A percentile compares a stretch with the other conserved stretches of the same genome.
Evolutionary conservation across 2,329 filamentous ascomycete species (phyloP).

Genomic region (Sphaceloma murrayae): DNA sequence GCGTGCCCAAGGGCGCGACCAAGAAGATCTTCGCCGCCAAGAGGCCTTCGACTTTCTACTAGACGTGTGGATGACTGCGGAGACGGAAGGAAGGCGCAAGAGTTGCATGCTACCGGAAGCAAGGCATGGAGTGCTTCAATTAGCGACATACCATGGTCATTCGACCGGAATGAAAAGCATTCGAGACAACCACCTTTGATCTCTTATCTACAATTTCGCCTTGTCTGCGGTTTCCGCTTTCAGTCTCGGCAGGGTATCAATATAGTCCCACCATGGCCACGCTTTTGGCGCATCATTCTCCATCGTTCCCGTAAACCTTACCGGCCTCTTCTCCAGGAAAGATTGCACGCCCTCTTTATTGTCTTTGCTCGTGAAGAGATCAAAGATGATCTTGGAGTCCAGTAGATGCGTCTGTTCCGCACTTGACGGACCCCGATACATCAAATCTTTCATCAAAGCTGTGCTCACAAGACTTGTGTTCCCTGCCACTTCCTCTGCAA

Average conservation of each 20-base stretch:
- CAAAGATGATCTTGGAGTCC: conserved; percentile 55
- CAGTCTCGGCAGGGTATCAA: conserved; percentile 38
- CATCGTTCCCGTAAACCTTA: conserved; percentile 52
- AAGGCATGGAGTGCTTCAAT: conserved; percentile 11
- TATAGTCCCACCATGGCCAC: conserved; percentile 60
- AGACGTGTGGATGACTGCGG: conserved; percentile 41
- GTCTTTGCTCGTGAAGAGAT: conserved; percentile 52
- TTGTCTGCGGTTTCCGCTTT: conserved; percentile 27
- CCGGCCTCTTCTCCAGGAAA: conserved; percentile 60
- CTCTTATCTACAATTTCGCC: conserved; percentile 23
- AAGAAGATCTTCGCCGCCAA: conserved; percentile 89
- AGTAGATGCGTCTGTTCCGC: conserved; percentile 63
- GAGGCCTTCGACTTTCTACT: conserved; percentile 97
- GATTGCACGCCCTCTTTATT: conserved; percentile 57
- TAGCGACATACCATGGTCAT: conserved; percentile 16
- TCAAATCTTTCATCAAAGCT: conserved; percentile 60
- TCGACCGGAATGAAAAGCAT: conserved; percentile 17
- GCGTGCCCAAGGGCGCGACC: conserved; percentile 69
- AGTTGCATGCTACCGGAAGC: conserved; percentile 9
- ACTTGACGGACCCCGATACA: conserved; percentile 50
- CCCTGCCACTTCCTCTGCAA: conserved; percentile 56
- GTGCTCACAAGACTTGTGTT: conserved; percentile 58
- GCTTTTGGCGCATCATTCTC: conserved; percentile 49
- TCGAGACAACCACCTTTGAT: conserved; percentile 5
- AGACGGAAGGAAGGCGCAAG: conserved; percentile 3